A percentile compares a stretch with the other conserved stretches of the same genome.
Conservation (phyloP, 441 rosid species). For the Corymbia calophylla region DNA sequence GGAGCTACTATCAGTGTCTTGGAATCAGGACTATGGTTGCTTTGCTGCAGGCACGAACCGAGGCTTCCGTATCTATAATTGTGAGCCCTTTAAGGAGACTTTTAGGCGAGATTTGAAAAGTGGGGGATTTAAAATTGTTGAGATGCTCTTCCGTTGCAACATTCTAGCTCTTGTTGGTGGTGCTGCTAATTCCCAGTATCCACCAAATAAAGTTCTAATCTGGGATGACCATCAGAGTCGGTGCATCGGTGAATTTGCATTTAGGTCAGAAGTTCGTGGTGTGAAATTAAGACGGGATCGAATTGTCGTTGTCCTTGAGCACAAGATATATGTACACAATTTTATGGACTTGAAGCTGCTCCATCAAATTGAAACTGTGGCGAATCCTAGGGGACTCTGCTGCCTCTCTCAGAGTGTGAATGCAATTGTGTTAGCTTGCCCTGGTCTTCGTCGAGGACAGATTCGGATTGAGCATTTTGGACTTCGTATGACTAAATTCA, state of each 20-base stretch:
- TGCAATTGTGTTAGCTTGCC: slow-evolving; percentile 84
- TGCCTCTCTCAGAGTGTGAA: slow-evolving; percentile 83
- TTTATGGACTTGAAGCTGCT: slow-evolving; percentile 75
- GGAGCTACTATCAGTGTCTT: slow-evolving; percentile 63
- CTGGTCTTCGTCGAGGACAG: slow-evolving; percentile 76
- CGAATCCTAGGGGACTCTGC: slow-evolving; percentile 84
- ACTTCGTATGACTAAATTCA: slow-evolving; percentile 59
- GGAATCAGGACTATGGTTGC: slow-evolving; percentile 91
- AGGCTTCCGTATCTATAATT: slow-evolving; percentile 77
- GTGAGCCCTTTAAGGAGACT: slow-evolving; percentile 83
- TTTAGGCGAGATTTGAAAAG: slow-evolving; percentile 55
- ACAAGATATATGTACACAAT: slow-evolving; percentile 75
- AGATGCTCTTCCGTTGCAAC: slow-evolving; percentile 92
- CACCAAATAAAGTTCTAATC: slow-evolving; percentile 77
- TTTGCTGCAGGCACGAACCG: slow-evolving; percentile 73
- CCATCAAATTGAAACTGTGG: slow-evolving; percentile 80
- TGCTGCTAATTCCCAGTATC: slow-evolving; percentile 64
- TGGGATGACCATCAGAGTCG: slow-evolving; percentile 92
- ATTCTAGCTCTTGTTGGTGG: slow-evolving; percentile 84
- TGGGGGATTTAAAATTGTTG: slow-evolving; percentile 82
- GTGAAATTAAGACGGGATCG: slow-evolving; percentile 73
- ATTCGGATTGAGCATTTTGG: slow-evolving; percentile 85
- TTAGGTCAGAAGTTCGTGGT: slow-evolving; percentile 72
- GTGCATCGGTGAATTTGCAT: slow-evolving; percentile 79
- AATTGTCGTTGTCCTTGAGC: slow-evolving; percentile 86